Percentiles rank a stretch among this genome's conserved stretches.
These are phyloP conservation scores for Starmerella sp. DNA, from an alignment of 805 yeast species.

Conservation along the genomic window DNA sequence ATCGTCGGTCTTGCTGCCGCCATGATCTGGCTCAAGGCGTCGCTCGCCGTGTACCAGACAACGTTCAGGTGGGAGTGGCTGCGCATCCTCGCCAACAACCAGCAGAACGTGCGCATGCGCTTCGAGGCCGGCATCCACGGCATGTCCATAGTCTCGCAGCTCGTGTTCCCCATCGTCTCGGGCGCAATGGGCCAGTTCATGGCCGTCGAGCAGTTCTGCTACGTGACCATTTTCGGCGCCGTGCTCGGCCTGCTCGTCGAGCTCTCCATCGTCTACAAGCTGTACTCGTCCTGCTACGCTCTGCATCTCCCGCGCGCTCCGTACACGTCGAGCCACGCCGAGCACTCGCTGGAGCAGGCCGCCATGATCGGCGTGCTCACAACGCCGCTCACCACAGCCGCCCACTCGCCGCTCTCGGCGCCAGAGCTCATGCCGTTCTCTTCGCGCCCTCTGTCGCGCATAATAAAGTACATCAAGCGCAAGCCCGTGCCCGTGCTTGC, in stretches of 20 bases:
- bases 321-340: background rate
- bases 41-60: slow-evolving; percentile 13
- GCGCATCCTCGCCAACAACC: slow-evolving; percentile 22
- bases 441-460: slow-evolving; percentile 14
- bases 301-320: slow-evolving; percentile 19
- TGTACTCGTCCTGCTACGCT: slow-evolving; percentile 23
- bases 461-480: slow-evolving; percentile 15
- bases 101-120: slow-evolving; percentile 14
- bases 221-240: slow-evolving; percentile 10
- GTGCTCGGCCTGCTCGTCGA: slow-evolving; percentile 16
- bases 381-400: slow-evolving; percentile 5
- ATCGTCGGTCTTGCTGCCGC: background rate
- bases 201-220: slow-evolving; percentile 1
- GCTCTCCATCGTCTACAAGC: slow-evolving; percentile 16
- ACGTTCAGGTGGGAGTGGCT: slow-evolving; percentile 23
- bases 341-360: slow-evolving; percentile 7
- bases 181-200: slow-evolving; percentile 9
- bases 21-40: slow-evolving; percentile 7
- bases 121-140: slow-evolving; percentile 14
- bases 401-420: background rate
- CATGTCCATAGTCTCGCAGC: slow-evolving; percentile 8
- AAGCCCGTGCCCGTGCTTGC: slow-evolving; percentile 21
- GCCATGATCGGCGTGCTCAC: slow-evolving; percentile 16
- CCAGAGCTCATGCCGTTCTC: background rate
- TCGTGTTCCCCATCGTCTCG: slow-evolving; percentile 13